phyloP scores from a whole-genome alignment of 2,329 filamentous ascomycete genomes.

The Dendrostoma leiphaemia region DNA sequence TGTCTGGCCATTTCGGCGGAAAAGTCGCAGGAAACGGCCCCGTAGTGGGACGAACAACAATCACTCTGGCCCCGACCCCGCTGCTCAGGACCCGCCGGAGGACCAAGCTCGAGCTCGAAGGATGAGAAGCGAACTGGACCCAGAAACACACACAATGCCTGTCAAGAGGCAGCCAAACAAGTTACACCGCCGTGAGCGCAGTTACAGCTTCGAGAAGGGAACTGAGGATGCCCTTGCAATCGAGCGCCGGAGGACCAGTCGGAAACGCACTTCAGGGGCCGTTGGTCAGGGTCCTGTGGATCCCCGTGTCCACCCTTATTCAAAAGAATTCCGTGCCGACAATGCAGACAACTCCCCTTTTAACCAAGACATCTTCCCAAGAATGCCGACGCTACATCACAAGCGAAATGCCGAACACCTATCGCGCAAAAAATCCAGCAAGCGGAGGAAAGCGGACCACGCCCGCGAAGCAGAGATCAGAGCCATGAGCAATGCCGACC shows the following conservation, averaged over 20 bases:
- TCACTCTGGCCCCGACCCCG: slow-evolving; percentile 50
- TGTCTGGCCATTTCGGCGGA: slow-evolving; percentile 80
- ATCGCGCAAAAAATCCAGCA: slow-evolving; percentile 70
- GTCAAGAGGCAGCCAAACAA: slow-evolving; percentile 48
- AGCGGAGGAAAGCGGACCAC: slow-evolving; percentile 71
- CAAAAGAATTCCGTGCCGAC: slow-evolving; percentile 10
- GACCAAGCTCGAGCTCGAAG: slow-evolving; percentile 31
- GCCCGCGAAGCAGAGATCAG: slow-evolving; percentile 85
- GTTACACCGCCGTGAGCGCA: slow-evolving; percentile 46
- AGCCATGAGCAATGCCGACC: slow-evolving; percentile 72
- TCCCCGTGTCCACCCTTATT: slow-evolving; percentile 19
- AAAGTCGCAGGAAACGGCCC: slow-evolving; percentile 63
- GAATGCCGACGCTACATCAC: slow-evolving; percentile 54
- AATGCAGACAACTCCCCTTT: slow-evolving; percentile 10
- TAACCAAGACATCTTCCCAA: slow-evolving; percentile 31
- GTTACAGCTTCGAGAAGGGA: slow-evolving; percentile 63
- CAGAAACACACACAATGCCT: slow-evolving; percentile 19
- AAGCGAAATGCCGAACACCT: slow-evolving; percentile 60
- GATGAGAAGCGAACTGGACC: slow-evolving; percentile 31
- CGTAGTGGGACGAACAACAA: slow-evolving; percentile 40
- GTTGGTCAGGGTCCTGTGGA: slow-evolving; percentile 16
- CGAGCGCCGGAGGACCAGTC: slow-evolving; percentile 26
- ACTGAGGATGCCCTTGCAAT: slow-evolving; percentile 53
- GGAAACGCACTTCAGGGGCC: slow-evolving; percentile 24
- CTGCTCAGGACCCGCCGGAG: slow-evolving; percentile 17